Conservation (phyloP, 2,329 filamentous ascomycete species). For the Hypoxylon sp. region DNA sequence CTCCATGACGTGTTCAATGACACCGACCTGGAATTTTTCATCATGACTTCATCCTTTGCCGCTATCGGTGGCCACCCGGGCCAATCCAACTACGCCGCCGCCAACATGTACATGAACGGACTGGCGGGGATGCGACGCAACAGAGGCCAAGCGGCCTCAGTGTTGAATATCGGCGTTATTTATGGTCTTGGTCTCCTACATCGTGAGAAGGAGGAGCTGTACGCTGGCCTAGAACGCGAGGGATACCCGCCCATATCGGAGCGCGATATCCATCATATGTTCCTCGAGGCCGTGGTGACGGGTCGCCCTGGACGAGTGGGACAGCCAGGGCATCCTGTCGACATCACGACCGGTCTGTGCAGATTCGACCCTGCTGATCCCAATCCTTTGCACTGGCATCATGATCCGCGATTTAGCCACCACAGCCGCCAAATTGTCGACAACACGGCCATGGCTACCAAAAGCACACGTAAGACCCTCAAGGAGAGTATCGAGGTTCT, state of each 20-base stretch:
- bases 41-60: constrained; percentile 61
- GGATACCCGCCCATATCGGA: constrained; percentile 64
- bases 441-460: constrained; percentile 14
- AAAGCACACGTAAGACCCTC: constrained; percentile 41
- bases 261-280: constrained; percentile 63
- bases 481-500: constrained; percentile 49
- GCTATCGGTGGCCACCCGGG: constrained; percentile 59
- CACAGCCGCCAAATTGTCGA: constrained; percentile 47
- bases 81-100: constrained; percentile 60
- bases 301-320: constrained; percentile 51
- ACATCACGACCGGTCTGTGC: constrained; percentile 58
- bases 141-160: constrained; percentile 54
- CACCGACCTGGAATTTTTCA: constrained; percentile 58
- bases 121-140: constrained; percentile 54
- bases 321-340: constrained; percentile 40
- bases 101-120: constrained; percentile 63
- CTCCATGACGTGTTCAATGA: constrained; percentile 54
- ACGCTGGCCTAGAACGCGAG: constrained; percentile 57
- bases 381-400: constrained; percentile 57
- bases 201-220: constrained; percentile 56
- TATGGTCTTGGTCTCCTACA: constrained; percentile 60
- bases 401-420: constrained; percentile 59
- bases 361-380: constrained; percentile 52
- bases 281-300: constrained; percentile 63
- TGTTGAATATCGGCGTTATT: constrained; percentile 61